Evolutionary conservation across 176 grass and related monocot species (phyloP).

Genomic region (Zea mays): DNA sequence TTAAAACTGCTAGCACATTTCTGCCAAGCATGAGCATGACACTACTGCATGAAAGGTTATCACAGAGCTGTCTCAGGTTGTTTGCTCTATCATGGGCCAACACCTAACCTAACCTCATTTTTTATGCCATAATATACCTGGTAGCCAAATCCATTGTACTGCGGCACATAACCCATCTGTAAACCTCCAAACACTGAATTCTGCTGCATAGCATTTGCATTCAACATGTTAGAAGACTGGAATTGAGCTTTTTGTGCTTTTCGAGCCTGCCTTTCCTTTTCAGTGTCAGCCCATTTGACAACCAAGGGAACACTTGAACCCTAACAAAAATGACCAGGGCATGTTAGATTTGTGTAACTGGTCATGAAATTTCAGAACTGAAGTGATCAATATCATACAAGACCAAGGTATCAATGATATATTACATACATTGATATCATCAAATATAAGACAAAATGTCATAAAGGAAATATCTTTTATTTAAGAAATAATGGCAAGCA

Average conservation of each 20-base stretch:
- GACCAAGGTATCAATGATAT: neutral
- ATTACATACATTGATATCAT: neutral
- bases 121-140: slow-evolving; percentile 58
- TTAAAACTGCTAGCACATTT: slow-evolving; percentile 9
- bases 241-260: slow-evolving; percentile 91
- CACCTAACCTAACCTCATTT: slow-evolving; percentile 17
- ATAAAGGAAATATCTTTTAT: neutral
- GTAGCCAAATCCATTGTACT: slow-evolving; percentile 95
- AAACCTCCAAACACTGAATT: slow-evolving; percentile 84
- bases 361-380: slow-evolving; percentile 6
- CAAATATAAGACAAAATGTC: neutral
- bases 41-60: neutral
- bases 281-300: slow-evolving; percentile 99
- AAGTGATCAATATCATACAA: slow-evolving; percentile 2
- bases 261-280: slow-evolving; percentile 95
- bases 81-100: neutral
- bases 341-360: slow-evolving; percentile 21
- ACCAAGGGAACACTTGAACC: slow-evolving; percentile 98
- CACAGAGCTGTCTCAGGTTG: neutral
- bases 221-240: slow-evolving; percentile 58
- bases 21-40: neutral
- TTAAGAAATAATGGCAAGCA: neutral
- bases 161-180: slow-evolving; percentile 84
- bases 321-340: slow-evolving; percentile 39
- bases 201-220: slow-evolving; percentile 77